Base-by-base conservation (phyloP, 208 protist genomes). In the Trypanosoma cruzi region DNA sequence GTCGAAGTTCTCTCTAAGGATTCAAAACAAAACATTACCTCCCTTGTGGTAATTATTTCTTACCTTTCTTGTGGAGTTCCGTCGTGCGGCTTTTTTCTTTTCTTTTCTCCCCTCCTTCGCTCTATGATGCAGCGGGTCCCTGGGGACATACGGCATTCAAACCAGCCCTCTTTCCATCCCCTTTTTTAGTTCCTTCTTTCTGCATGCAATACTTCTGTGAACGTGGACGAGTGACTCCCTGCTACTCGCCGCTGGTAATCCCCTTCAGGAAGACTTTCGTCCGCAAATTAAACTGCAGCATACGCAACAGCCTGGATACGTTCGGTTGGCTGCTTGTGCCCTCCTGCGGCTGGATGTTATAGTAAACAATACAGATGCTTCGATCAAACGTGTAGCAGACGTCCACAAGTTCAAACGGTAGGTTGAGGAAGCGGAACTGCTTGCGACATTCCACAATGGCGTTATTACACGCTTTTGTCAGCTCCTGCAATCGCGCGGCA, bases 371-470 rank as follows among this genome's bases (percentile, higher is more conserved):
- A 49, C 82, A 91, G 26, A 89, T 65, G 8, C 55, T 73, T 20
- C 58, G 29, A 60, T 94, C 88, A 56, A 89, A 87, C 20, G 81
- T 86, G 64, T 81, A 79, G 64, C 90, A 78, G 26, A 88, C 80
- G 13, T 79, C 76, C 65, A 83, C 77, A 0, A 90, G 61, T 53
- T 83, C 70, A 46, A 89, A 85, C 6, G 83, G 84, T 28, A 90
- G 72, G 37, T 82, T 82, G 31, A 86, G 74, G 71, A 90, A 88
- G 29, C 75, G 74, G 49, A 91, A 83, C 37, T 88, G 84, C 4
- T 79, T 80, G 53, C 74, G 73, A n/a, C 79, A 84, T 70, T 85
- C 81, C 42, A 79, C 60, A 37, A 84, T 76, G 1, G 81, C 85
- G 4, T 52, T 36, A 0, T 71, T 66, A 34, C 86, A 71, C 56